Conservation (phyloP, 2,329 filamentous ascomycete species). For the Grosmannia penicillata region DNA sequence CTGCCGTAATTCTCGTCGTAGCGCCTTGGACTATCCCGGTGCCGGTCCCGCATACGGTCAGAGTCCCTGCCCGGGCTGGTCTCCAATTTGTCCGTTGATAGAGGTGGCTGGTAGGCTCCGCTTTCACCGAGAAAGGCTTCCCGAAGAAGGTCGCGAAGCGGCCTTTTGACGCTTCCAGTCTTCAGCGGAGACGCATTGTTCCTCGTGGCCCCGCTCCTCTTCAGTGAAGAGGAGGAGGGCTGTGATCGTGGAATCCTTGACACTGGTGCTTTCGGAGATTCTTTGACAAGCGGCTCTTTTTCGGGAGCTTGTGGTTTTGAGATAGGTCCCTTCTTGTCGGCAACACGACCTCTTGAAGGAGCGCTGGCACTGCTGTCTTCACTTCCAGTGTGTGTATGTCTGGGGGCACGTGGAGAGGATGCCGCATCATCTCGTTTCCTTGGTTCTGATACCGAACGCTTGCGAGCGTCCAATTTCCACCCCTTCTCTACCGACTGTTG, state of each 20-base stretch:
- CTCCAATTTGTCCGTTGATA: slow-evolving; percentile 29
- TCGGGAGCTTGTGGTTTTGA: too few relatives aligned
- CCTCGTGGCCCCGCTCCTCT: slow-evolving; percentile 41
- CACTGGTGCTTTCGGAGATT: slow-evolving; percentile 19
- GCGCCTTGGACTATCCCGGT: too few relatives aligned
- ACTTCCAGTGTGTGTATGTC: not conserved
- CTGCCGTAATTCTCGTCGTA: slow-evolving; percentile 7
- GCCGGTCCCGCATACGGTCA: not conserved
- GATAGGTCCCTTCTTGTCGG: slow-evolving; percentile 7
- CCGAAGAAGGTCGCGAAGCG: slow-evolving; percentile 42
- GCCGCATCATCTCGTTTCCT: slow-evolving; percentile 6
- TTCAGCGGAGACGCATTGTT: slow-evolving; percentile 33
- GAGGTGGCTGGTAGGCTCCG: slow-evolving; percentile 26
- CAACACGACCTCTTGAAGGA: not conserved
- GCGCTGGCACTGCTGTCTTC: slow-evolving; percentile 1
- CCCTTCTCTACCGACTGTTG: slow-evolving; percentile 20
- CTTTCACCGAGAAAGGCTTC: slow-evolving; percentile 51
- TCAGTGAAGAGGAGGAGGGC: slow-evolving; percentile 22
- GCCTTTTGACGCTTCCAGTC: slow-evolving; percentile 25
- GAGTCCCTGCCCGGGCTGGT: slow-evolving; percentile 9
- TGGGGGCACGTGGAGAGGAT: not conserved
- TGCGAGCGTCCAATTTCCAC: slow-evolving; percentile 14
- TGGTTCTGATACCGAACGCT: slow-evolving; percentile 3
- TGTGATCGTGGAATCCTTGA: too few relatives aligned
- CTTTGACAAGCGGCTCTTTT: slow-evolving; percentile 13